Evolutionary conservation across 2,329 filamentous ascomycete genomes (phyloP).

Genomic region (Aspergillus niger): DNA sequence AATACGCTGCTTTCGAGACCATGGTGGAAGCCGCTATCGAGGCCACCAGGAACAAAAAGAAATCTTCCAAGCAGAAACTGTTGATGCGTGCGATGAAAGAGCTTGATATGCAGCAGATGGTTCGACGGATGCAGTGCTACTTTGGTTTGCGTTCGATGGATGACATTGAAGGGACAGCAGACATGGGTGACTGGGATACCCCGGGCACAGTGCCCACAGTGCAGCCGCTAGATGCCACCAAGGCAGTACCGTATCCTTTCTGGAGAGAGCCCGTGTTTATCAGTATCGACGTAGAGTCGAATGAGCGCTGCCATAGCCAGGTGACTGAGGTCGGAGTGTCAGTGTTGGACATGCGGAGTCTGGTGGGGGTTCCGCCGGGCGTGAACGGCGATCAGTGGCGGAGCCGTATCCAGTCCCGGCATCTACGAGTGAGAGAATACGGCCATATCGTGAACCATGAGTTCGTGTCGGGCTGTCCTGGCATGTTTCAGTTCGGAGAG

Average conservation of each 20-base stretch:
- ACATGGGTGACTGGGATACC: slow-evolving; percentile 18
- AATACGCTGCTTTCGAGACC: slow-evolving; percentile 32
- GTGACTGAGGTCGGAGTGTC: slow-evolving; percentile 88
- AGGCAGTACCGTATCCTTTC: slow-evolving; percentile 50
- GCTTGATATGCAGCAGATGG: slow-evolving; percentile 55
- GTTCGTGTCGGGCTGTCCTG: slow-evolving; percentile 73
- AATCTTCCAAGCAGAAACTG: slow-evolving; percentile 50
- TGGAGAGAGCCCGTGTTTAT: slow-evolving; percentile 69
- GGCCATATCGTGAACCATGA: slow-evolving; percentile 64
- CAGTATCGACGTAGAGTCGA: slow-evolving; percentile 79
- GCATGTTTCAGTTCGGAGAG: slow-evolving; percentile 70
- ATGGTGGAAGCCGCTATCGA: slow-evolving; percentile 58
- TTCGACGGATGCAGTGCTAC: slow-evolving; percentile 68
- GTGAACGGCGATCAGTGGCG: slow-evolving; percentile 67
- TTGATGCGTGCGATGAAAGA: slow-evolving; percentile 54
- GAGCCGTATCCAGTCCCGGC: slow-evolving; percentile 65
- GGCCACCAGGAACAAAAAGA: slow-evolving; percentile 53
- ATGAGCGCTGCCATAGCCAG: slow-evolving; percentile 64
- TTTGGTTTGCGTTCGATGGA: slow-evolving; percentile 63
- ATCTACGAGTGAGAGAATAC: slow-evolving; percentile 76
- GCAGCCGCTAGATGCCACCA: slow-evolving; percentile 47
- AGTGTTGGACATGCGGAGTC: slow-evolving; percentile 69
- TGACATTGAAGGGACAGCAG: slow-evolving; percentile 17
- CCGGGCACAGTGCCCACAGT: slow-evolving; percentile 21
- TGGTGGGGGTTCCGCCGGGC: slow-evolving; percentile 62